Conservation (phyloP, 1,284 basidiomycete genomes). For the Hypsizygus ulmarius region DNA sequence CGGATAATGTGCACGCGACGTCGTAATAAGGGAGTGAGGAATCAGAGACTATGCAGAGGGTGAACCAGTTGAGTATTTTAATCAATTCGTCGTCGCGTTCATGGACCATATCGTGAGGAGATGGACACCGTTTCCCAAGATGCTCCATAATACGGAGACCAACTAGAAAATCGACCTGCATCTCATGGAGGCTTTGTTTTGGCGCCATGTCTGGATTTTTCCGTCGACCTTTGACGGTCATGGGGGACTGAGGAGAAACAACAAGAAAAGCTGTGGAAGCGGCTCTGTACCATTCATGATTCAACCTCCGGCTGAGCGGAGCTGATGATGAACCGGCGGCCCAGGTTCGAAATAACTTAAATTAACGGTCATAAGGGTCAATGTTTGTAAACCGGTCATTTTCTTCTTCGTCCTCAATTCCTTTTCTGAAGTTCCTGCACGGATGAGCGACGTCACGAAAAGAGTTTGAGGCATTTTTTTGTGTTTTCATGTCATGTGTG, state of each 20-base stretch:
- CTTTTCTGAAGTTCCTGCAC: too few relatives aligned
- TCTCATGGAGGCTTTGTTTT: not conserved
- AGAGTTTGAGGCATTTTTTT: too few relatives aligned
- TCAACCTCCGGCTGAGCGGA: conserved; percentile 10
- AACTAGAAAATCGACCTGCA: conserved; percentile 15
- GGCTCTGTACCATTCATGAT: conserved; percentile 4
- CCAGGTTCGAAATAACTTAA: too few relatives aligned
- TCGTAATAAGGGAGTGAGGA: conserved; percentile 9
- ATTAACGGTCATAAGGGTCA: too few relatives aligned
- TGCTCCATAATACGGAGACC: conserved; percentile 17
- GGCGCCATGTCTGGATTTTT: not conserved
- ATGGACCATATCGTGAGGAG: conserved; percentile 6
- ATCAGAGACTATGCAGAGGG: conserved; percentile 12
- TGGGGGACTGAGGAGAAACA: conserved; percentile 3
- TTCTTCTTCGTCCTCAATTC: too few relatives aligned
- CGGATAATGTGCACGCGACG: conserved; percentile 14
- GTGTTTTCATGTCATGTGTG: too few relatives aligned
- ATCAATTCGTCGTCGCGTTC: conserved; percentile 6
- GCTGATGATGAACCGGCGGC: not conserved
- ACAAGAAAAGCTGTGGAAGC: conserved; percentile 1
- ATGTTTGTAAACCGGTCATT: too few relatives aligned
- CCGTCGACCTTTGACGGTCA: conserved; percentile 4
- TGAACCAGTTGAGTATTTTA: conserved; percentile 16
- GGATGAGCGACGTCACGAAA: too few relatives aligned
- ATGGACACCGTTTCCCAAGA: conserved; percentile 11